phyloP scores from a whole-genome alignment of 2,329 filamentous ascomycete genomes.

The Coniochaeta sp. region DNA sequence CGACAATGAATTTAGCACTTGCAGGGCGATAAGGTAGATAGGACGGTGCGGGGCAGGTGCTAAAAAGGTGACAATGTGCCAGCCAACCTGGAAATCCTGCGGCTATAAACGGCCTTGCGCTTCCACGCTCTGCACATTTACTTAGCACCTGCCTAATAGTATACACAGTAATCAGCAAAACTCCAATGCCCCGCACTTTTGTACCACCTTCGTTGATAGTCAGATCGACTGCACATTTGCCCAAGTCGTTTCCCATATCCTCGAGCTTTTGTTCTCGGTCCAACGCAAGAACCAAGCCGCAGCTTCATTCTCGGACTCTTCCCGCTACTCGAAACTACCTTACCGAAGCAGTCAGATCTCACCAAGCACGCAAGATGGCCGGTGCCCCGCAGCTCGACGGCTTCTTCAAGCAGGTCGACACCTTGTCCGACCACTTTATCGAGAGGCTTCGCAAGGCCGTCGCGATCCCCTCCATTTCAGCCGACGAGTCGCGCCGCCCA shows the following conservation, averaged over 20 bases:
- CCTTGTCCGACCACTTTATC: constrained; percentile 73
- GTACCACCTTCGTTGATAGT: constrained; percentile 14
- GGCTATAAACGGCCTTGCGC: no score
- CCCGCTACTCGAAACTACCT: constrained; percentile 32
- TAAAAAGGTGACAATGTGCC: no score
- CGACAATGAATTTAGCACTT: no score
- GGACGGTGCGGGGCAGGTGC: no score
- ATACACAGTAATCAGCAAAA: no score
- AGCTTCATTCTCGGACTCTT: not conserved
- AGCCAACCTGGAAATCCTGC: no score
- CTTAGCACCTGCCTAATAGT: no score
- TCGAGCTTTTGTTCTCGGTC: not conserved
- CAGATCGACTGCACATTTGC: constrained; percentile 3
- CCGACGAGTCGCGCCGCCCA: constrained; percentile 77
- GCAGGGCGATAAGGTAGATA: no score
- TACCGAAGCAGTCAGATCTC: constrained; percentile 42
- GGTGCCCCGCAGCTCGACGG: constrained; percentile 67
- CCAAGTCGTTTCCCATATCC: constrained; percentile 1
- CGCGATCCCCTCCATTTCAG: constrained; percentile 91
- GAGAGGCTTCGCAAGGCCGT: constrained; percentile 86
- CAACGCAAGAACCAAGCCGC: not conserved
- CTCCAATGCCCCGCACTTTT: constrained; percentile 38
- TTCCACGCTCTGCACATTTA: no score
- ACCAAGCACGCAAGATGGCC: constrained; percentile 72
- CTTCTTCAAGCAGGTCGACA: constrained; percentile 90